Conservation (phyloP, 257 asterid genomes). For the Nicotiana undulata region DNA sequence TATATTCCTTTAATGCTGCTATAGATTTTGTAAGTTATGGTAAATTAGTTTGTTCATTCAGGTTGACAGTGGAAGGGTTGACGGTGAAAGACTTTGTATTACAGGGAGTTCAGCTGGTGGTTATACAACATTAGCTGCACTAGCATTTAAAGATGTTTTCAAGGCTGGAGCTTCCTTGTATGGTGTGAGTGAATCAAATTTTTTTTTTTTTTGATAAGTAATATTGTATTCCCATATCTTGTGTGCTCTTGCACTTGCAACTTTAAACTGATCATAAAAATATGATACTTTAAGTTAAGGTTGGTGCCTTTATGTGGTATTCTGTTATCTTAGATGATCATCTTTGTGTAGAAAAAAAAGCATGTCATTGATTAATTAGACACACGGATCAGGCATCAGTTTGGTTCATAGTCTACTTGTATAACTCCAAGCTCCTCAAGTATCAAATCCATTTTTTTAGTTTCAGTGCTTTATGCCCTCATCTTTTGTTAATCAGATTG, state of each 20-base stretch:
- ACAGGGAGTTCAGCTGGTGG: slow-evolving; percentile 99
- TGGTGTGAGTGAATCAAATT: slow-evolving; percentile 70
- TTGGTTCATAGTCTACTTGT: neutral
- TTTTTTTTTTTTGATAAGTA: neutral
- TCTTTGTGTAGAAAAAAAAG: neutral
- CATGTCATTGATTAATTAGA: neutral
- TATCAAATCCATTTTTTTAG: neutral
- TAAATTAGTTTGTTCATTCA: slow-evolving; percentile 22
- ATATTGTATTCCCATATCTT: neutral
- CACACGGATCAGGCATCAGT: neutral
- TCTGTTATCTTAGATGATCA: neutral
- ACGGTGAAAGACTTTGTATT: slow-evolving; percentile 75
- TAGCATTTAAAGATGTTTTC: slow-evolving; percentile 74
- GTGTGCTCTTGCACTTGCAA: neutral
- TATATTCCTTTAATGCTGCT: neutral
- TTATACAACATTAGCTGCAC: slow-evolving; percentile 91
- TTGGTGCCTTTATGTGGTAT: neutral
- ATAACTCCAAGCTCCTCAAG: neutral
- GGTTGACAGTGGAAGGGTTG: slow-evolving; percentile 86
- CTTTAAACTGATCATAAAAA: neutral
- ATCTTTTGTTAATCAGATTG: slow-evolving; percentile 49
- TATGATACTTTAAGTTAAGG: neutral
- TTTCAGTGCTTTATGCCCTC: neutral
- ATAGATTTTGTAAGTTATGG: neutral
- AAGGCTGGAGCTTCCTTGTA: slow-evolving; percentile 93